Percentiles rank a stretch among this genome's conserved stretches.
Conservation (phyloP, 2,329 filamentous ascomycete species). For the Magnaporthiopsis incrustans region DNA sequence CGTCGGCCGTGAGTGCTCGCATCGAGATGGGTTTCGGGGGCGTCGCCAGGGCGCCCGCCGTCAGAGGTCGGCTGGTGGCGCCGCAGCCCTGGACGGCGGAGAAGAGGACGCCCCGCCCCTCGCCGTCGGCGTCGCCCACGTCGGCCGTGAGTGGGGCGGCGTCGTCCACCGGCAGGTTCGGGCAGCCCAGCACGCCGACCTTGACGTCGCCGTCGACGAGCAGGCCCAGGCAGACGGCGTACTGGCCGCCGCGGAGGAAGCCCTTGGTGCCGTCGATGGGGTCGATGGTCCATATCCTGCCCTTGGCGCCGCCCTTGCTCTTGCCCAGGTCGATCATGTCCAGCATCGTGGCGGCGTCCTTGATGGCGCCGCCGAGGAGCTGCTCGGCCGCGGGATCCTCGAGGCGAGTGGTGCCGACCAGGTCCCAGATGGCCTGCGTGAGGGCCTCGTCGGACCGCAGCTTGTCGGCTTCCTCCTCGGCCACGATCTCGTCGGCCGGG, state of each 20-base stretch:
- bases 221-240: constrained; percentile 87
- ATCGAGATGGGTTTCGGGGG: constrained; percentile 62
- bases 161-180: constrained; percentile 88
- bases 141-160: constrained; percentile 59
- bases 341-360: constrained; percentile 47
- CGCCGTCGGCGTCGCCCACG: constrained; percentile 61
- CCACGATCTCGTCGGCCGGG: constrained; percentile 83
- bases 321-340: constrained; percentile 59
- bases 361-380: constrained; percentile 54
- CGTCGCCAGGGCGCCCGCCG: constrained; percentile 42
- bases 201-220: constrained; percentile 91
- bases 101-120: constrained; percentile 77
- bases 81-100: constrained; percentile 74
- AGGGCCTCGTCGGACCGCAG: constrained; percentile 65
- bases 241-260: constrained; percentile 92
- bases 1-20: constrained; percentile 53
- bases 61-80: constrained; percentile 69
- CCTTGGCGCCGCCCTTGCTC: constrained; percentile 62
- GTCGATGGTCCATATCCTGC: constrained; percentile 92
- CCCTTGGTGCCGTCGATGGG: constrained; percentile 98
- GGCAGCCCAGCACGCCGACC: constrained; percentile 89
- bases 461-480: constrained; percentile 83
- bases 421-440: constrained; percentile 71
- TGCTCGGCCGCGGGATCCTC: constrained; percentile 49
- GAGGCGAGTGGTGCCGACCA: constrained; percentile 62